Percentiles rank a stretch among this genome's conserved stretches.
phyloP scores from a whole-genome alignment of 1,284 basidiomycete species.

The Sporisorium exsertum region DNA sequence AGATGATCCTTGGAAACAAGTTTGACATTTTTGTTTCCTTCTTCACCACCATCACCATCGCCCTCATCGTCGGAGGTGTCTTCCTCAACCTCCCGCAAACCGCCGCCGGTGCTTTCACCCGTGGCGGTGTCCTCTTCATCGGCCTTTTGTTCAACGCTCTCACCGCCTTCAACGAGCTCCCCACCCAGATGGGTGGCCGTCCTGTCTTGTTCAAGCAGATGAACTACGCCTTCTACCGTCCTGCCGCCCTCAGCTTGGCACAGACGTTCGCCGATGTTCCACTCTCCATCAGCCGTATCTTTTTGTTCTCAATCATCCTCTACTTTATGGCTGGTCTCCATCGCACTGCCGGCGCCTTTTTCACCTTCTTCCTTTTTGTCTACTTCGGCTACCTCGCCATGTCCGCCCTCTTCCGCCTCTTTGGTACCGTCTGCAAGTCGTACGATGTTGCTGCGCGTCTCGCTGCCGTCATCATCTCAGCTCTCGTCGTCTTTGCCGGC shows the following conservation, averaged over 20 bases:
- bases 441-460: slow-evolving; percentile 66
- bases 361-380: slow-evolving; percentile 60
- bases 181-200: slow-evolving; percentile 76
- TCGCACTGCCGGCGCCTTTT: slow-evolving; percentile 71
- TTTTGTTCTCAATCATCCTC: slow-evolving; percentile 74
- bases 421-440: slow-evolving; percentile 73
- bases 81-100: slow-evolving; percentile 72
- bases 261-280: slow-evolving; percentile 80
- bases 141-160: slow-evolving; percentile 64
- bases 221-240: slow-evolving; percentile 70
- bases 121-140: slow-evolving; percentile 62
- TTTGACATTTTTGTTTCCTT: slow-evolving; percentile 76
- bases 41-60: slow-evolving; percentile 69
- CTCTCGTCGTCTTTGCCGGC: slow-evolving; percentile 77
- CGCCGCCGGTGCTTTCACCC: slow-evolving; percentile 58
- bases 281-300: slow-evolving; percentile 74
- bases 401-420: slow-evolving; percentile 71
- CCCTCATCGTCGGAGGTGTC: slow-evolving; percentile 83
- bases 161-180: slow-evolving; percentile 74
- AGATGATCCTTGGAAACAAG: slow-evolving; percentile 80
- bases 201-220: slow-evolving; percentile 77
- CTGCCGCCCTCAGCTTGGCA: slow-evolving; percentile 73
- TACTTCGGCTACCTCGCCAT: slow-evolving; percentile 69
- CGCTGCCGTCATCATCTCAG: slow-evolving; percentile 74
- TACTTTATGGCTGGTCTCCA: slow-evolving; percentile 77